Percentiles rank a stretch among this genome's conserved stretches.
phyloP scores from a whole-genome alignment of 208 protist species.

The Jaenimonas drosophilae region DNA sequence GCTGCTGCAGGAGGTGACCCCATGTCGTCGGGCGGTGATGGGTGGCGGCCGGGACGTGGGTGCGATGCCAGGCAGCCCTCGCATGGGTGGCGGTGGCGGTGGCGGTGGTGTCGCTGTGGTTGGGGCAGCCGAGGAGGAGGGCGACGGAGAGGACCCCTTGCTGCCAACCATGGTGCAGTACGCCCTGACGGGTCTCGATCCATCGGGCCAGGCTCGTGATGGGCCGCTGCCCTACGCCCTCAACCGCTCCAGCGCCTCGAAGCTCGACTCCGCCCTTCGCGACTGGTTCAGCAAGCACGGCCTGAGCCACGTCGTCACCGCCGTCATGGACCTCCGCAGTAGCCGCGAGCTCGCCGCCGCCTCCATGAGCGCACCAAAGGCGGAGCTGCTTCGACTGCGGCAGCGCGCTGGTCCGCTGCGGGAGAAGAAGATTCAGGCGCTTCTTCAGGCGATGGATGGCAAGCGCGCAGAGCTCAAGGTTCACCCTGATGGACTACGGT shows the following conservation, averaged over 20 bases:
- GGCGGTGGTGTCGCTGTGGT: neutral
- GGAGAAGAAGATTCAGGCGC: constrained; percentile 23
- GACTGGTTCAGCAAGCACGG: constrained; percentile 80
- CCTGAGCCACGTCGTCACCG: constrained; percentile 57
- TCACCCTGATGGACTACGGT: too few relatives aligned
- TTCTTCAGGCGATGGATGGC: constrained; percentile 54
- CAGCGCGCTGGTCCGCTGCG: constrained; percentile 21
- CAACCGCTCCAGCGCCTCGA: constrained; percentile 75
- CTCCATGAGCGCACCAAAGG: constrained; percentile 12
- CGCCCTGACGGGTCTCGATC: constrained; percentile 14
- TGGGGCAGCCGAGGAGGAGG: constrained; percentile 2
- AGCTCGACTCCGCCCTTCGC: constrained; percentile 75
- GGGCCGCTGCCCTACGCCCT: constrained; percentile 44
- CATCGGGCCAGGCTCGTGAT: constrained; percentile 5
- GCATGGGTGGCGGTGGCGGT: neutral
- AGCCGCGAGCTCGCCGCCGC: constrained; percentile 15
- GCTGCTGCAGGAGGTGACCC: constrained; percentile 76
- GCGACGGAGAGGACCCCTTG: constrained; percentile 23
- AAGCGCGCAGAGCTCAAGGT: constrained; percentile 20
- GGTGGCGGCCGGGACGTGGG: constrained; percentile 3
- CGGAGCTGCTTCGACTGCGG: constrained; percentile 15
- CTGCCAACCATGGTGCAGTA: constrained; percentile 61
- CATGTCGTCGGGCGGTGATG: constrained; percentile 41
- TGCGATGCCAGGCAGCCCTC: neutral
- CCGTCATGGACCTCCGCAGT: constrained; percentile 50